Evolutionary conservation across 2,329 filamentous ascomycete genomes (phyloP).

Genomic region (Chrysosporium queenslandicum): DNA sequence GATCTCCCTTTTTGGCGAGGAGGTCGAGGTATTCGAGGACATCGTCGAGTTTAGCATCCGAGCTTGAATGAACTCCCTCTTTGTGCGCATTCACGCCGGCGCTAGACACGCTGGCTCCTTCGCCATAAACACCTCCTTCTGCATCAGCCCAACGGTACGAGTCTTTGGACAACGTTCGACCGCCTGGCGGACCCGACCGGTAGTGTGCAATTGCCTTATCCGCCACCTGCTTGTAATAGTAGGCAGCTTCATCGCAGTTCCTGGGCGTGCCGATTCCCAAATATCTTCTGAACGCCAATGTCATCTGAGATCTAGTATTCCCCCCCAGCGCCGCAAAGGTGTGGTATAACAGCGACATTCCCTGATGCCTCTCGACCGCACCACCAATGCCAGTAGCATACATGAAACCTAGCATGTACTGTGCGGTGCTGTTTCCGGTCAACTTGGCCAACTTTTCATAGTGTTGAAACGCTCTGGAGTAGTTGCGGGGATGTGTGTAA

Average conservation of each 20-base stretch:
- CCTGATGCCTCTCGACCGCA: constrained; percentile 73
- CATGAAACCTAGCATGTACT: constrained; percentile 92
- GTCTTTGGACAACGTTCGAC: constrained; percentile 64
- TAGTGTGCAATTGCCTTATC: constrained; percentile 87
- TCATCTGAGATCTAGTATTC: constrained; percentile 84
- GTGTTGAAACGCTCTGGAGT: constrained; percentile 65
- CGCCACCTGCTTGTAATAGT: constrained; percentile 86
- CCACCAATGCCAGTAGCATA: constrained; percentile 86
- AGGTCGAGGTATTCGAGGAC: constrained; percentile 89
- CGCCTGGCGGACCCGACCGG: constrained; percentile 80
- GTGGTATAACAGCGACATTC: constrained; percentile 85
- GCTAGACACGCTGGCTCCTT: constrained; percentile 83
- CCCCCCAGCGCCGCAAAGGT: constrained; percentile 82
- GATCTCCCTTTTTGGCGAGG: constrained; percentile 79
- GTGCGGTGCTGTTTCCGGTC: constrained; percentile 80
- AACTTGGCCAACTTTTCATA: constrained; percentile 67
- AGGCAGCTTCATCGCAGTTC: constrained; percentile 72
- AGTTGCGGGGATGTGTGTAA: constrained; percentile 74
- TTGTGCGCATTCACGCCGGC: constrained; percentile 72
- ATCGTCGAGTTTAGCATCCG: constrained; percentile 81
- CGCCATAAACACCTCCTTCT: constrained; percentile 82
- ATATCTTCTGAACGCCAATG: constrained; percentile 75
- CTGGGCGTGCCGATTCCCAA: constrained; percentile 74
- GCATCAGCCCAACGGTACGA: constrained; percentile 83
- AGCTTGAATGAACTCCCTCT: constrained; percentile 62